Evolutionary conservation across 805 yeast genomes (phyloP).

Genomic region (Metschnikowia arizonensis): DNA sequence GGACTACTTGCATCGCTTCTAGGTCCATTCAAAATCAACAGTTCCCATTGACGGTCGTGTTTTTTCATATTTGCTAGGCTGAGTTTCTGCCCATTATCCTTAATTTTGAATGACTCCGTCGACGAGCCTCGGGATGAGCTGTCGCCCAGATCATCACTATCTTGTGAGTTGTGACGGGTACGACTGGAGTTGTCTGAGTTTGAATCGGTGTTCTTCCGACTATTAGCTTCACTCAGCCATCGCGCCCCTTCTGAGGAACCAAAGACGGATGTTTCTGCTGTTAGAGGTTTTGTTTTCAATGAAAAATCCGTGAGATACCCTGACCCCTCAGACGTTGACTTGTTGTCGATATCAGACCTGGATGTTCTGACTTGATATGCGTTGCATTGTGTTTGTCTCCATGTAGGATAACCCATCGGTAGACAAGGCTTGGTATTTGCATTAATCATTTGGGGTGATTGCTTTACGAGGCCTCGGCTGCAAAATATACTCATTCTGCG

Average conservation of each 20-base stretch:
- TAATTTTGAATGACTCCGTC: not conserved
- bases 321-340: slow-evolving; percentile 14
- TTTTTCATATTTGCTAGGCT: slow-evolving; percentile 20
- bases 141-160: not conserved
- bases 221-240: slow-evolving; percentile 8
- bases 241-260: slow-evolving; percentile 9
- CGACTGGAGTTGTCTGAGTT: not conserved
- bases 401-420: slow-evolving; percentile 1
- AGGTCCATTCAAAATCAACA: slow-evolving; percentile 1
- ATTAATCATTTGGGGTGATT: not conserved
- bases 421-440: slow-evolving; percentile 5
- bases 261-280: slow-evolving; percentile 10
- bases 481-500: slow-evolving; percentile 10
- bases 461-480: slow-evolving; percentile 15
- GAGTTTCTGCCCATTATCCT: slow-evolving; percentile 11
- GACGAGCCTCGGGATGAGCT: not conserved
- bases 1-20: not conserved
- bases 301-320: slow-evolving; percentile 16
- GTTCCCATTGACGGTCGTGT: slow-evolving; percentile 19
- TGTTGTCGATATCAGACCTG: slow-evolving; percentile 13
- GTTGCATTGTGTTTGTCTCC: not conserved
- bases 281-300: slow-evolving; percentile 12
- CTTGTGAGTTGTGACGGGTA: slow-evolving; percentile 2
- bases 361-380: slow-evolving; percentile 4
- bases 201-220: slow-evolving; percentile 4